Conservation (phyloP, 2,329 filamentous ascomycete genomes). For the Salinomyces thailandicus region DNA sequence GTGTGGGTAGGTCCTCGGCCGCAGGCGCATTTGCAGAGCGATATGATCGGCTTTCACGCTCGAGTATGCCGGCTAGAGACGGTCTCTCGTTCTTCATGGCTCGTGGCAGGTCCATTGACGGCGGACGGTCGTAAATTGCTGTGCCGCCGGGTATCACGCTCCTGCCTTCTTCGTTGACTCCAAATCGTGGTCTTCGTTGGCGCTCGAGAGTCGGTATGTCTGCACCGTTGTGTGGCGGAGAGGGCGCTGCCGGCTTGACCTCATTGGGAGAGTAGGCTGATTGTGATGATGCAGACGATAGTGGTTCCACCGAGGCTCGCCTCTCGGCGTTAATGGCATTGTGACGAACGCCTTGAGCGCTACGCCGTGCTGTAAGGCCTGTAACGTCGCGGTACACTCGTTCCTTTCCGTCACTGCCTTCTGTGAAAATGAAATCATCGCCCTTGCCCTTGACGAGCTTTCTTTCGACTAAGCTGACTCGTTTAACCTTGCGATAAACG, state of each 20-base stretch:
- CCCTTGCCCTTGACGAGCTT: slow-evolving; percentile 5
- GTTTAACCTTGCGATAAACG: slow-evolving; percentile 8
- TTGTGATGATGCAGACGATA: slow-evolving; percentile 9
- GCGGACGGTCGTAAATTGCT: slow-evolving; percentile 15
- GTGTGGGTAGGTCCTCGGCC: too few species aligned
- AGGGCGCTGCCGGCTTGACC: slow-evolving; percentile 11
- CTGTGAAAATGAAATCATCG: slow-evolving; percentile 11
- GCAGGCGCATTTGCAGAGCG: too few species aligned
- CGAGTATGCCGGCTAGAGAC: not conserved
- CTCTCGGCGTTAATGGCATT: slow-evolving; percentile 6
- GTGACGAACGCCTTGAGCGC: slow-evolving; percentile 8
- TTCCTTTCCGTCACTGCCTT: slow-evolving; percentile 14
- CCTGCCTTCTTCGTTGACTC: slow-evolving; percentile 2
- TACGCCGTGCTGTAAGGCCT: slow-evolving; percentile 12
- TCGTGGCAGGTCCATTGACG: slow-evolving; percentile 13
- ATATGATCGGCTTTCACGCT: too few species aligned
- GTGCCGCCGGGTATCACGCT: slow-evolving; percentile 14
- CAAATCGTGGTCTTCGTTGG: not conserved
- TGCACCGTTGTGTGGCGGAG: slow-evolving; percentile 8
- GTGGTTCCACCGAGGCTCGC: slow-evolving; percentile 11
- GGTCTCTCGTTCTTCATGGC: slow-evolving; percentile 11
- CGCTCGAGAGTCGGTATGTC: not conserved
- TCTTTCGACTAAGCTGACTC: slow-evolving; percentile 13
- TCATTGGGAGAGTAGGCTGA: slow-evolving; percentile 6
- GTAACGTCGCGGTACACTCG: slow-evolving; percentile 15